Conservation (phyloP, 345 rosid genomes). For the Erucastrum elatum region DNA sequence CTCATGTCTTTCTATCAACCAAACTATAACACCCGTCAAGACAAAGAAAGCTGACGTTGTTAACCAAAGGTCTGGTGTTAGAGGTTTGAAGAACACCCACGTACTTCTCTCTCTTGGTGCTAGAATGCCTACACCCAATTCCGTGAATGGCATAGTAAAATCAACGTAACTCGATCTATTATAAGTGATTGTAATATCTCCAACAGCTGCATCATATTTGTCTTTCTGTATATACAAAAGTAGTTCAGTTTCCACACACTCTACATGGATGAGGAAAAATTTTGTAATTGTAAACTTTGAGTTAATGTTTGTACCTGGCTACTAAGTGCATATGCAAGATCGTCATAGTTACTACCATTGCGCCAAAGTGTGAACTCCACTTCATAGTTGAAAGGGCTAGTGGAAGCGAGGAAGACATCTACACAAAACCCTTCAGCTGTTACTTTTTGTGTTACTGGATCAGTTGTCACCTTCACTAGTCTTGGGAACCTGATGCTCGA, state of each 20-base stretch:
- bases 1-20: conserved; percentile 50
- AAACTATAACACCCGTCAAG: conserved; percentile 47
- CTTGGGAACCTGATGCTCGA: conserved; percentile 31
- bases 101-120: conserved; percentile 37
- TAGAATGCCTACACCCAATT: conserved; percentile 49
- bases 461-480: conserved; percentile 8
- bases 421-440: conserved; percentile 26
- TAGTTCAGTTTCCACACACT: neutral
- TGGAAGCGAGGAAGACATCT: conserved; percentile 30
- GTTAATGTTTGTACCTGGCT: conserved; percentile 24
- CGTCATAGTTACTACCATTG: conserved; percentile 27
- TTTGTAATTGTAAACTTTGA: neutral
- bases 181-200: conserved; percentile 47
- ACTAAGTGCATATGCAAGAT: conserved; percentile 26
- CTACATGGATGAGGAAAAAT: too few relatives aligned
- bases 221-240: too few relatives aligned
- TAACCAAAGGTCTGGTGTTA: conserved; percentile 52
- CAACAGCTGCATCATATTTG: conserved; percentile 48
- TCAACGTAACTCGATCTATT: conserved; percentile 43
- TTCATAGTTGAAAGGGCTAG: conserved; percentile 27
- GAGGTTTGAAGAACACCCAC: conserved; percentile 61
- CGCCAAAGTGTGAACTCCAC: conserved; percentile 27
- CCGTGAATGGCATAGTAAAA: conserved; percentile 51
- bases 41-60: conserved; percentile 40
- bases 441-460: conserved; percentile 14